phyloP scores from a whole-genome alignment of 495 filamentous ascomycete genomes.

The Aspergillus sparsus region DNA sequence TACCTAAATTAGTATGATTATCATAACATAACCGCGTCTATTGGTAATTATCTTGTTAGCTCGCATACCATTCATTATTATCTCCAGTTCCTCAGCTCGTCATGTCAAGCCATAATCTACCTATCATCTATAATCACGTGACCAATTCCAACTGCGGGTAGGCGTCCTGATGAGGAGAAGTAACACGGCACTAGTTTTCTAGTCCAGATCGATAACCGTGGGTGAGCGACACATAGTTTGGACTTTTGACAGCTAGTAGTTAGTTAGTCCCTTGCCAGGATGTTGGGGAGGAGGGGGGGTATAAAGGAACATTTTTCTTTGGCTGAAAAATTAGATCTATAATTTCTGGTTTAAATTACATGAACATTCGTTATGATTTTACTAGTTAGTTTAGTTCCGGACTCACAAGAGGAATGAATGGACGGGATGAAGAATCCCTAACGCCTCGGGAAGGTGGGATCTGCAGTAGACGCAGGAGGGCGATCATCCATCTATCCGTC shows the following conservation, averaged over 20 bases:
- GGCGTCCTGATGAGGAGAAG: constrained; percentile 13
- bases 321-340: no score
- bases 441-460: constrained; percentile 14
- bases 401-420: background rate
- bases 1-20: no score
- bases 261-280: no score
- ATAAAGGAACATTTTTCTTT: no score
- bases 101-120: background rate
- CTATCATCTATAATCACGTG: constrained; percentile 22
- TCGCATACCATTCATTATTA: background rate
- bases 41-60: no score
- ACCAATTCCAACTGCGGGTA: constrained; percentile 26
- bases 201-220: background rate
- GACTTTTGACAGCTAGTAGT: no score
- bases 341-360: no score
- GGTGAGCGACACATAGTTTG: background rate
- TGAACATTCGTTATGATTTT: background rate
- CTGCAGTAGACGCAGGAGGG: constrained; percentile 20
- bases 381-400: background rate
- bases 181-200: constrained; percentile 8
- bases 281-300: no score
- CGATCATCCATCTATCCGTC: constrained; percentile 19
- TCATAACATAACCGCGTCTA: no score
- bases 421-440: constrained; percentile 2
- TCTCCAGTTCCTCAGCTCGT: background rate